phyloP scores from a whole-genome alignment of 495 filamentous ascomycete species.

The Mycothermus thermophilus region DNA sequence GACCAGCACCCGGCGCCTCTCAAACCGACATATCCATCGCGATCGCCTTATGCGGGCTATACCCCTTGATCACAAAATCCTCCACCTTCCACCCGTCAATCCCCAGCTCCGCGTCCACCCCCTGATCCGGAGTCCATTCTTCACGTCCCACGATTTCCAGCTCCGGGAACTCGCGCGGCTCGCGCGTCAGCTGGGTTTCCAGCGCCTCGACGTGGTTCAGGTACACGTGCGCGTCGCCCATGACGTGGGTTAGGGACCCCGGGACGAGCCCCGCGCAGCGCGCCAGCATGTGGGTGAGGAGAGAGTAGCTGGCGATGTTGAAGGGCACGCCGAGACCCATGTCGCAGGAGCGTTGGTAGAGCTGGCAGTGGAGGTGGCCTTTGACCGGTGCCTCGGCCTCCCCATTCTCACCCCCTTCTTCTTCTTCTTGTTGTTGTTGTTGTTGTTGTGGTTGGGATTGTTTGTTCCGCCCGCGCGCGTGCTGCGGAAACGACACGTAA shows the following conservation, averaged over 20 bases:
- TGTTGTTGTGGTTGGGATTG: not conserved
- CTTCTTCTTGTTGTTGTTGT: constrained; percentile 11
- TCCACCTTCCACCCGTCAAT: constrained; percentile 79
- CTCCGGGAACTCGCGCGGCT: constrained; percentile 70
- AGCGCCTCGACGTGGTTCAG: constrained; percentile 84
- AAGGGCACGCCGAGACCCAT: constrained; percentile 97
- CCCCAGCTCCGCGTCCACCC: constrained; percentile 44
- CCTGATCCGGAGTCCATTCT: constrained; percentile 9
- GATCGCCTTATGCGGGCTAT: constrained; percentile 79
- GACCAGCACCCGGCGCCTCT: not conserved
- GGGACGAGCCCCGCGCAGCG: constrained; percentile 71
- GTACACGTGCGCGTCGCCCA: constrained; percentile 96
- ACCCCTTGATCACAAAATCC: constrained; percentile 78
- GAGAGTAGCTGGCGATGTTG: constrained; percentile 88
- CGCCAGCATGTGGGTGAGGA: constrained; percentile 88
- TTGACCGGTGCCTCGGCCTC: constrained; percentile 7
- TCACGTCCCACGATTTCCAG: constrained; percentile 53
- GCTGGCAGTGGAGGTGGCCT: constrained; percentile 65
- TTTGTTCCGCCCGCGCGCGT: not conserved
- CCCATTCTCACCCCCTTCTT: constrained; percentile 17
- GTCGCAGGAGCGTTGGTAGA: constrained; percentile 92
- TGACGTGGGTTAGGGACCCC: constrained; percentile 74
- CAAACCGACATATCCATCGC: constrained; percentile 93
- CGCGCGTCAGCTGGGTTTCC: constrained; percentile 59
- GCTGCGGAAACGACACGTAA: constrained; percentile 68